Evolutionary conservation across 2,329 filamentous ascomycete species (phyloP).

Genomic region (Colletotrichum gigasporum): DNA sequence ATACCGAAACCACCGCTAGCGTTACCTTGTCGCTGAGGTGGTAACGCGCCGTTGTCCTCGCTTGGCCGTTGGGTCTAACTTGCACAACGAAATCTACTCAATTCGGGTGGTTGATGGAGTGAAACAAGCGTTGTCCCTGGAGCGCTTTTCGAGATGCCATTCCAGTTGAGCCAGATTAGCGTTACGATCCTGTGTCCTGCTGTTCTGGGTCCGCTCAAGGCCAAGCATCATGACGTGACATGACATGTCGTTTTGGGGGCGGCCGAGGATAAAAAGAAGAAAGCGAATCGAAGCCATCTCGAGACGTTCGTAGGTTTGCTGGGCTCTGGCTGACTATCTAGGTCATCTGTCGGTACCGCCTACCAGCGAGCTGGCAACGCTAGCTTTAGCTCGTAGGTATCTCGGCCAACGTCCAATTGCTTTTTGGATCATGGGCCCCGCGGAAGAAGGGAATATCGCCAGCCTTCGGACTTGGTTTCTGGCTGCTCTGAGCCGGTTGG

Average conservation of each 20-base stretch:
- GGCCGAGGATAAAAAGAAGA: neutral
- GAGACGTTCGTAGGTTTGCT: neutral
- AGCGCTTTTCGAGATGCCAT: neutral
- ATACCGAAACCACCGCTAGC: constrained; percentile 16
- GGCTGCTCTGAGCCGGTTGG: neutral
- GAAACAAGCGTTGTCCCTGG: constrained; percentile 14
- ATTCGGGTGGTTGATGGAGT: constrained; percentile 5
- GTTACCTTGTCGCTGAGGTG: constrained; percentile 19
- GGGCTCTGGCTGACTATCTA: too few relatives aligned
- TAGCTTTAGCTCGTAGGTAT: neutral
- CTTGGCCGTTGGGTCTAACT: constrained; percentile 10
- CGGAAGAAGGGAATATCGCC: neutral
- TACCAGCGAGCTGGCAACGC: neutral
- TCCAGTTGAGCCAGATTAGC: neutral
- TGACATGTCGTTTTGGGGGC: neutral
- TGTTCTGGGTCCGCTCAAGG: neutral
- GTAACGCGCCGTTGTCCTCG: neutral
- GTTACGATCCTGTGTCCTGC: neutral
- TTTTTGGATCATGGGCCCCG: neutral
- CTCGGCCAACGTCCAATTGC: neutral
- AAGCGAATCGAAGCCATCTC: neutral
- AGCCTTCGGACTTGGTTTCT: neutral
- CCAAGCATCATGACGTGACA: constrained; percentile 5
- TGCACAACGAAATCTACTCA: neutral
- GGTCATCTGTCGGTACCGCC: too few relatives aligned